These are phyloP conservation scores for Amanita pallidorosea DNA, from an alignment of 768 basidiomycete species.

Conservation along the genomic window DNA sequence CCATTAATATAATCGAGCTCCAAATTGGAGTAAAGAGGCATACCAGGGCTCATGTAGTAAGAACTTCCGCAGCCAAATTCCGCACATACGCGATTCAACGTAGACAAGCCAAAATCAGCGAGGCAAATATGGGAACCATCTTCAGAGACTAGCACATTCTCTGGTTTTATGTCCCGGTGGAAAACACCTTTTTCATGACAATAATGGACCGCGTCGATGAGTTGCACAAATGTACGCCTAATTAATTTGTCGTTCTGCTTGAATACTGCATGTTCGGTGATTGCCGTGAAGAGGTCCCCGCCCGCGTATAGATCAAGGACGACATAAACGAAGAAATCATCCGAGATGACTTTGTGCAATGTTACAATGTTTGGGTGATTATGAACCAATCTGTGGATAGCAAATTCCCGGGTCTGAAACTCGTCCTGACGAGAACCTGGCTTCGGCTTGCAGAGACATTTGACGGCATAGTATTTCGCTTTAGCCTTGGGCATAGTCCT, in stretches of 20 bases:
- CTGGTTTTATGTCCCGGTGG: conserved; percentile 85
- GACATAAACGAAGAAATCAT: conserved; percentile 55
- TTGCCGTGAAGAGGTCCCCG: conserved; percentile 66
- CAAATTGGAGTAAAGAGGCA: conserved; percentile 11
- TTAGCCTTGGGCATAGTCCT: conserved; percentile 22
- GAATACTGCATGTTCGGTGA: conserved; percentile 45
- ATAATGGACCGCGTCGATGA: conserved; percentile 68
- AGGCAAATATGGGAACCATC: conserved; percentile 45
- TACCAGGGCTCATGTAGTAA: conserved; percentile 66
- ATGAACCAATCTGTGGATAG: conserved; percentile 40
- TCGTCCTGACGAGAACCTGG: conserved; percentile 42
- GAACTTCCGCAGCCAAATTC: conserved; percentile 52
- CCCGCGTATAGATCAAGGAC: conserved; percentile 46
- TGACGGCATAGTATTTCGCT: conserved; percentile 53
- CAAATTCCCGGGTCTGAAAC: conserved; percentile 62
- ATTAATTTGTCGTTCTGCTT: conserved; percentile 50
- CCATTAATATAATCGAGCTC: background rate
- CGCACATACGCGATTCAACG: conserved; percentile 28
- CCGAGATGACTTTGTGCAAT: conserved; percentile 52
- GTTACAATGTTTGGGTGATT: conserved; percentile 58
- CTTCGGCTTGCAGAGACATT: conserved; percentile 56
- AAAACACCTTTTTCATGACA: conserved; percentile 64
- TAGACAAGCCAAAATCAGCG: conserved; percentile 74
- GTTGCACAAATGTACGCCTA: conserved; percentile 61
- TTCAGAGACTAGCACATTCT: conserved; percentile 57